A percentile compares a stretch with the other conserved stretches of the same genome.
Evolutionary conservation across 495 filamentous ascomycete genomes (phyloP).

Genomic region (Mycothermus thermophilus): DNA sequence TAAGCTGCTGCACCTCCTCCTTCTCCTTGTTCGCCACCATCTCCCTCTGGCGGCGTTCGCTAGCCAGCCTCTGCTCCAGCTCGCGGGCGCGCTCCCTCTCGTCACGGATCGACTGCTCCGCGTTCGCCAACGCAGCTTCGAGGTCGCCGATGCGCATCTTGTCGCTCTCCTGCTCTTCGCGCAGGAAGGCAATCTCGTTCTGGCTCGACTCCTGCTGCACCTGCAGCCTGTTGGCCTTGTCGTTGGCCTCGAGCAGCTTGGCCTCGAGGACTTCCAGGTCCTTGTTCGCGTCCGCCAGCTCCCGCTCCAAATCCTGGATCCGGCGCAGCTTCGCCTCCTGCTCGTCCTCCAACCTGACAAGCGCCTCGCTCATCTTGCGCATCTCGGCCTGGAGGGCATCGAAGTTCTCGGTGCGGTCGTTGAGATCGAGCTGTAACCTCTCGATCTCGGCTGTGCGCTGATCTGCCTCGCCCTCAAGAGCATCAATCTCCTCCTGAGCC

Average conservation of each 20-base stretch:
- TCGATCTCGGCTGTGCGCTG: conserved; percentile 59
- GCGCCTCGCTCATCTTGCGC: conserved; percentile 71
- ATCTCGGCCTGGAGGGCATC: conserved; percentile 79
- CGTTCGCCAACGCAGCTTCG: conserved; percentile 62
- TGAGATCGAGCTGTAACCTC: conserved; percentile 52
- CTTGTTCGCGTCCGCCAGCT: conserved; percentile 58
- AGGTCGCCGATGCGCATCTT: conserved; percentile 96
- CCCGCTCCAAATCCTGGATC: conserved; percentile 59
- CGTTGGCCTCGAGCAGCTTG: conserved; percentile 62
- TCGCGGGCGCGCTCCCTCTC: conserved; percentile 70
- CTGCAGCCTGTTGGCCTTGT: conserved; percentile 69
- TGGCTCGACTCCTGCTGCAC: conserved; percentile 89
- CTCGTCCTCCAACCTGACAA: conserved; percentile 78
- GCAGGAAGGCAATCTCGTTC: conserved; percentile 83
- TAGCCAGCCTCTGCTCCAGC: conserved; percentile 59
- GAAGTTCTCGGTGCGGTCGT: conserved; percentile 67
- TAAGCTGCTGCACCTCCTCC: conserved; percentile 57
- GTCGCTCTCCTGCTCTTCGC: conserved; percentile 93
- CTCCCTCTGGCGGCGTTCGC: conserved; percentile 76
- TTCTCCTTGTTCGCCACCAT: conserved; percentile 75
- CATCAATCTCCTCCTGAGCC: conserved; percentile 69
- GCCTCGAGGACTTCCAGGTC: conserved; percentile 68
- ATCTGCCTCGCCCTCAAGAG: conserved; percentile 66
- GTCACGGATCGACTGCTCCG: conserved; percentile 56
- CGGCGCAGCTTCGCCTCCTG: conserved; percentile 47